phyloP scores from a whole-genome alignment of 148 eudicot species.

The Beta vulgaris region DNA sequence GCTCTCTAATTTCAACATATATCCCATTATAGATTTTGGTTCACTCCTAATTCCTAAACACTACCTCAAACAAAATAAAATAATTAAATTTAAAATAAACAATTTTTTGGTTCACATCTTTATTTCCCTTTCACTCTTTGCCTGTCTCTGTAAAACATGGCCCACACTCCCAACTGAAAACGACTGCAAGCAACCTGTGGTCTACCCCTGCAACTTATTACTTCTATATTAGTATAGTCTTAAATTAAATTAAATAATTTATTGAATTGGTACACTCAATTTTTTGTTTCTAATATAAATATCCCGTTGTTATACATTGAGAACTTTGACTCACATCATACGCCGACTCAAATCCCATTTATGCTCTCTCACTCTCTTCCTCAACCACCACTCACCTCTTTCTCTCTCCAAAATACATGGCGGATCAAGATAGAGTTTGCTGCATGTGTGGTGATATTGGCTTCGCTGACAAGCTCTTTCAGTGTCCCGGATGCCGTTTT shows the following conservation, averaged over 20 bases:
- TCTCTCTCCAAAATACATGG: constrained; percentile 12
- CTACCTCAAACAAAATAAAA: background rate
- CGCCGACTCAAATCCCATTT: constrained; percentile 7
- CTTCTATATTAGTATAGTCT: background rate
- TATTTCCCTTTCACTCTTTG: constrained; percentile 3
- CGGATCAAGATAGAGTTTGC: constrained; percentile 36
- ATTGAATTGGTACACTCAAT: background rate
- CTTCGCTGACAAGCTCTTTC: constrained; percentile 37
- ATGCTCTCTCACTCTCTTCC: background rate
- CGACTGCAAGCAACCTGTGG: constrained; percentile 45
- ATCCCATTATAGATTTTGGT: background rate
- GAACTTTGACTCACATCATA: background rate
- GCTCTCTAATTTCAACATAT: too few species aligned
- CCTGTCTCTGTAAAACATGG: background rate
- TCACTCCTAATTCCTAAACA: too few species aligned
- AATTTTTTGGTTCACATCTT: constrained; percentile 16
- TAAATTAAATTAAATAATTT: background rate
- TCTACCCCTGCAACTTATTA: constrained; percentile 30
- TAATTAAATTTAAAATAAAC: background rate
- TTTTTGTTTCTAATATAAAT: background rate
- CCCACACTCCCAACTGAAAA: constrained; percentile 31
- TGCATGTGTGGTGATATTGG: constrained; percentile 47
- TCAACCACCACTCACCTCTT: background rate
- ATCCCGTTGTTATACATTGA: background rate
- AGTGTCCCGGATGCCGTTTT: constrained; percentile 32